A percentile compares a stretch with the other conserved stretches of the same genome.
These are phyloP conservation scores for Nemophila menziesii DNA, from an alignment of 257 asterid species.

Conservation along the genomic window DNA sequence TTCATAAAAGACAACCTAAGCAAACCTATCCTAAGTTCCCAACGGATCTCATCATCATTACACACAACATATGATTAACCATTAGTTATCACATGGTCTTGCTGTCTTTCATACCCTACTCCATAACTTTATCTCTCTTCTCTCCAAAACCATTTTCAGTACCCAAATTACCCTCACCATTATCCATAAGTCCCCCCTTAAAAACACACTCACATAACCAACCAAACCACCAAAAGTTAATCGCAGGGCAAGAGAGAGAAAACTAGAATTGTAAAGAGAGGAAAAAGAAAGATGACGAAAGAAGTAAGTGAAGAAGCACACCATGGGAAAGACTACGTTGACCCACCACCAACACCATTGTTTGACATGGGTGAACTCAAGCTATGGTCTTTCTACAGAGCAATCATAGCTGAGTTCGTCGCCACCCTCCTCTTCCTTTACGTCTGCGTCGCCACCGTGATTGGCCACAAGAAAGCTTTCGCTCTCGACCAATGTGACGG, in stretches of 20 bases:
- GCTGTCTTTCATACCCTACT: constrained; percentile 29
- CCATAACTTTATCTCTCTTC: constrained; percentile 9
- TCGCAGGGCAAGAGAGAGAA: not conserved
- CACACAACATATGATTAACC: constrained; percentile 30
- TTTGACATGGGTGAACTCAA: constrained; percentile 46
- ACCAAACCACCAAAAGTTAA: not conserved
- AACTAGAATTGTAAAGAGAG: not conserved
- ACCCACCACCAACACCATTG: constrained; percentile 80
- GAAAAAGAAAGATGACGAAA: constrained; percentile 40
- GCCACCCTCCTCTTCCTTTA: constrained; percentile 77
- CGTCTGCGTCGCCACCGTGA: constrained; percentile 63
- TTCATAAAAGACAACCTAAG: not conserved
- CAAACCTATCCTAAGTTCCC: not conserved
- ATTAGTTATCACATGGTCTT: constrained; percentile 41
- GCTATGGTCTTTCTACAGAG: constrained; percentile 73
- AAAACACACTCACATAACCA: not conserved
- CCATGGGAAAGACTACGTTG: constrained; percentile 60
- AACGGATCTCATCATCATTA: not conserved
- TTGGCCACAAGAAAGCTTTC: constrained; percentile 55
- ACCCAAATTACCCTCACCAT: constrained; percentile 38
- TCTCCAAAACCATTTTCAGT: not conserved
- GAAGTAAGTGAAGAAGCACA: constrained; percentile 59
- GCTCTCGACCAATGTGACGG: constrained; percentile 63
- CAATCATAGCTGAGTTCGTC: constrained; percentile 62
- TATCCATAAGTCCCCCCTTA: constrained; percentile 27